A percentile compares a stretch with the other conserved stretches of the same genome.
Conservation (phyloP, 108 stramenopile species). For the Cyclostephanos invisitatus region DNA sequence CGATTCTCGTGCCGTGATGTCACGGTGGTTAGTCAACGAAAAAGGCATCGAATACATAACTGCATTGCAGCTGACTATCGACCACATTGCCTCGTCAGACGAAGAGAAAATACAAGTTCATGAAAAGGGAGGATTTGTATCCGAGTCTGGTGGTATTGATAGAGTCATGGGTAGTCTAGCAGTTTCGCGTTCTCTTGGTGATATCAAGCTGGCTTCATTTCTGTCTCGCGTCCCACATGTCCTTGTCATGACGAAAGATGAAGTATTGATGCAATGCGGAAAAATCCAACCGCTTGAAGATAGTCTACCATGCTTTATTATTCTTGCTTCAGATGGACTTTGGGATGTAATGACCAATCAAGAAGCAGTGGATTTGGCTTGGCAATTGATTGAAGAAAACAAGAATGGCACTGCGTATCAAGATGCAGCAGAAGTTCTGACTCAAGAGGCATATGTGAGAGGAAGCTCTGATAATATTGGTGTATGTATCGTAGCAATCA, state of each 20-base stretch:
- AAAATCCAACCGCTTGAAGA: conserved; percentile 9
- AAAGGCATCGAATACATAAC: conserved; percentile 28
- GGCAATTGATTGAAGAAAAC: conserved; percentile 16
- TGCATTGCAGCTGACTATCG: conserved; percentile 76
- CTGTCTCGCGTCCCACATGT: conserved; percentile 80
- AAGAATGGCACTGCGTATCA: conserved; percentile 65
- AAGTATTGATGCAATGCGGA: conserved; percentile 51
- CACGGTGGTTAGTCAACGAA: conserved; percentile 41
- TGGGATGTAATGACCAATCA: conserved; percentile 94
- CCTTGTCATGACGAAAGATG: conserved; percentile 50
- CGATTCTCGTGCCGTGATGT: conserved; percentile 89
- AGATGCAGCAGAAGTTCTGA: conserved; percentile 76
- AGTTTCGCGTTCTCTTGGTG: conserved; percentile 87
- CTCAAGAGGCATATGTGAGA: conserved; percentile 89
- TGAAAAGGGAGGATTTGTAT: conserved; percentile 71
- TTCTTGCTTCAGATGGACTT: conserved; percentile 93
- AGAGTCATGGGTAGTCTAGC: conserved; percentile 93
- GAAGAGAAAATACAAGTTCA: conserved; percentile 61
- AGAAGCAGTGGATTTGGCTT: conserved; percentile 83
- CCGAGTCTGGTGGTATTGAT: conserved; percentile 53
- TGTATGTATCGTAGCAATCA: conserved; percentile 76
- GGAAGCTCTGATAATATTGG: conserved; percentile 94
- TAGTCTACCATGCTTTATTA: conserved; percentile 72
- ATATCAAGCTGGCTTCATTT: conserved; percentile 56
- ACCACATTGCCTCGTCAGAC: conserved; percentile 82